A percentile compares a stretch with the other conserved stretches of the same genome.
These are phyloP conservation scores for Ascochyta lentis DNA, from an alignment of 2,329 filamentous ascomycete genomes.

Conservation along the genomic window DNA sequence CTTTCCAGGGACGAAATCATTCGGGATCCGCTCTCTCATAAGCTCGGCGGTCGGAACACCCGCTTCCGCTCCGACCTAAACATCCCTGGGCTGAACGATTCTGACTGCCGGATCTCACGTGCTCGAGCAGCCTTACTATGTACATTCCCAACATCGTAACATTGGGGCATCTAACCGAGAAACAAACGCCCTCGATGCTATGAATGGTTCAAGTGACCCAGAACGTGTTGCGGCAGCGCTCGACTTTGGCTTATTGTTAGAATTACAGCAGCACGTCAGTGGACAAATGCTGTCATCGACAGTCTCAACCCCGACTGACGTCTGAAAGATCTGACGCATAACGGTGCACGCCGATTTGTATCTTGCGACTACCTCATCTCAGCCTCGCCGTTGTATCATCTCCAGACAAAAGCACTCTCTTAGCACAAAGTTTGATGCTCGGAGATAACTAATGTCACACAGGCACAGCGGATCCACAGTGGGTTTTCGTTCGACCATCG, in stretches of 20 bases:
- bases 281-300: neutral
- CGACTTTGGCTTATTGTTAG: neutral
- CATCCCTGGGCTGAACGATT: constrained; percentile 2
- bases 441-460: constrained; percentile 12
- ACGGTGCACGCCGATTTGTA: neutral
- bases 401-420: neutral
- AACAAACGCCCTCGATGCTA: neutral
- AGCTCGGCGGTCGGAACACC: constrained; percentile 28
- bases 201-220: neutral
- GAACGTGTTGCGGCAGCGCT: neutral
- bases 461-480: constrained; percentile 7
- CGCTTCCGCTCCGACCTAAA: constrained; percentile 26
- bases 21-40: constrained; percentile 21
- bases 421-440: neutral
- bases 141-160: neutral
- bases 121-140: neutral
- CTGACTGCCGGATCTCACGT: constrained; percentile 12
- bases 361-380: neutral
- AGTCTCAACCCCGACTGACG: neutral
- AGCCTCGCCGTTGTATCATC: neutral
- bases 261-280: neutral
- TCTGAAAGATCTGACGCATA: neutral
- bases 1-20: constrained; percentile 27
- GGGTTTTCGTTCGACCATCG: constrained; percentile 17
- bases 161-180: neutral